phyloP scores from a whole-genome alignment of 192 early-diverging fungal genomes.

The Coemansia sp. region DNA sequence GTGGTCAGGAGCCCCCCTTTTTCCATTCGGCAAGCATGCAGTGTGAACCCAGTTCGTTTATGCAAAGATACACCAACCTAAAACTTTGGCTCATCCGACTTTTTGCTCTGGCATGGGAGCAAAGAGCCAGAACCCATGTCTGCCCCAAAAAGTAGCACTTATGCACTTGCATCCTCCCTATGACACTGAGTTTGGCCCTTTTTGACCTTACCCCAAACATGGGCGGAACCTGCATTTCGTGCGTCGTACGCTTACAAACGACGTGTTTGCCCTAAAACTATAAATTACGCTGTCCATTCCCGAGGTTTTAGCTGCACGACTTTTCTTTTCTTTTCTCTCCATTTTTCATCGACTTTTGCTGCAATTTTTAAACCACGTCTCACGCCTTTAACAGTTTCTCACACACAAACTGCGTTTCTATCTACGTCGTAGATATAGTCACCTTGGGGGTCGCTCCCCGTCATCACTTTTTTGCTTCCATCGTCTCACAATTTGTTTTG shows the following conservation, averaged over 20 bases:
- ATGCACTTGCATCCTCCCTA: too few relatives aligned
- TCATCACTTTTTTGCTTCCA: constrained; percentile 1
- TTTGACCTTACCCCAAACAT: constrained; percentile 7
- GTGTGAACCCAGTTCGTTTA: too few relatives aligned
- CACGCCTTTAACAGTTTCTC: neutral
- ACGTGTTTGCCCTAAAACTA: neutral
- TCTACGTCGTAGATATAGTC: constrained; percentile 2
- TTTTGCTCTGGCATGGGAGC: too few relatives aligned
- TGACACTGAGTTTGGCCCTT: neutral
- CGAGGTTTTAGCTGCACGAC: neutral
- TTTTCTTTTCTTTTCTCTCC: neutral
- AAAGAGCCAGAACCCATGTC: too few relatives aligned
- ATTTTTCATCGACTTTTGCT: neutral
- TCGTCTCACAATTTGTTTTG: neutral
- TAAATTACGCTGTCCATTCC: constrained; percentile 1
- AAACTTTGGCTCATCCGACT: too few relatives aligned
- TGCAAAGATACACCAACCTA: too few relatives aligned
- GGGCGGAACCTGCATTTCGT: constrained; percentile 6
- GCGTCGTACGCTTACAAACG: neutral
- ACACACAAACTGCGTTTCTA: neutral
- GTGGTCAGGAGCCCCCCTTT: too few relatives aligned
- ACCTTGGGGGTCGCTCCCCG: neutral
- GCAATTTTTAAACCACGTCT: neutral
- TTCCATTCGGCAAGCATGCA: too few relatives aligned
- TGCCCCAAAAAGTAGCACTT: too few relatives aligned